Evolutionary conservation across 306 rosid species (phyloP).

Genomic region (Vachellia collinsii): DNA sequence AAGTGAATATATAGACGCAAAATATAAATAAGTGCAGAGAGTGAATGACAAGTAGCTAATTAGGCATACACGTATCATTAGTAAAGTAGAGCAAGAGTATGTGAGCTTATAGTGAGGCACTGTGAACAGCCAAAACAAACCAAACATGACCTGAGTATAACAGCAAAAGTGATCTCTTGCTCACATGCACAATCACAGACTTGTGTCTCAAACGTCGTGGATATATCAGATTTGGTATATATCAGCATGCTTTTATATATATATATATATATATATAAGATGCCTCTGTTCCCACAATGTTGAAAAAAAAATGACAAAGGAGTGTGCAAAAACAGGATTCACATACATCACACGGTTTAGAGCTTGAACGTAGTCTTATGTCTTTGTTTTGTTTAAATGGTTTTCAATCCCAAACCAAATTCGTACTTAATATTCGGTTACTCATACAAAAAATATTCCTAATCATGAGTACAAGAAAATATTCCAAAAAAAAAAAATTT

Average conservation of each 20-base stretch:
- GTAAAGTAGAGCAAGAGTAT: conserved; percentile 1
- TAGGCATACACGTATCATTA: not conserved
- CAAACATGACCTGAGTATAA: conserved; percentile 27
- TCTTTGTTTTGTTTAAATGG: too few species aligned
- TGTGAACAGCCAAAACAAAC: conserved; percentile 25
- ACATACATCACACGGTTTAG: not conserved
- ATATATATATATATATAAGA: not conserved
- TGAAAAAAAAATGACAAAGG: conserved; percentile 46
- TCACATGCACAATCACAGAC: conserved; percentile 35
- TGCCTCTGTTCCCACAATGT: conserved; percentile 41
- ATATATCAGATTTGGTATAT: conserved; percentile 26
- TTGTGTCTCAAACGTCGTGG: conserved; percentile 7
- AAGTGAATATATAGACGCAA: not conserved
- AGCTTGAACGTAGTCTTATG: not conserved
- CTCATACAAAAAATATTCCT: too few species aligned
- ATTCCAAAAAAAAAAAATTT: too few species aligned
- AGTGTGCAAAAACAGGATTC: conserved; percentile 25
- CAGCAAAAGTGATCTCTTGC: not conserved
- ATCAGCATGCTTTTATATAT: not conserved
- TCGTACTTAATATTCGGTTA: not conserved
- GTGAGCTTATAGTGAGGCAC: conserved; percentile 11
- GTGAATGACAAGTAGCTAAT: not conserved
- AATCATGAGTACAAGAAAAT: too few species aligned
- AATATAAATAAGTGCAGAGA: not conserved
- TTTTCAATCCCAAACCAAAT: too few species aligned